These are phyloP conservation scores for Fusarium nisikadoi DNA, from an alignment of 2,329 filamentous ascomycete species.

Conservation along the genomic window DNA sequence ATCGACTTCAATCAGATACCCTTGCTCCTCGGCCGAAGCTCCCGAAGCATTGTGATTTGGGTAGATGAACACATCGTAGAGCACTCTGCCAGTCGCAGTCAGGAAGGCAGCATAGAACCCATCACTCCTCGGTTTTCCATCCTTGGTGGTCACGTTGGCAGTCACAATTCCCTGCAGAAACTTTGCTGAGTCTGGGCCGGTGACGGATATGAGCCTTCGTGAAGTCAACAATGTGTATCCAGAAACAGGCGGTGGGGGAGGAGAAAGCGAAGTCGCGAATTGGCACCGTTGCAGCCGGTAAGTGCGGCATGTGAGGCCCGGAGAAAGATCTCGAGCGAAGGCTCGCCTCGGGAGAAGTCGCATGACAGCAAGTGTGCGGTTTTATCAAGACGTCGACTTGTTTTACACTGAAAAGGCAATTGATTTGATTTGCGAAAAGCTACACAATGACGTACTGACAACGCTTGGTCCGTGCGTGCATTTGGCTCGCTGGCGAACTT, in stretches of 20 bases:
- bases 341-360: conserved; percentile 40
- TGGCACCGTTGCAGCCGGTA: conserved; percentile 48
- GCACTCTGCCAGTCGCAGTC: conserved; percentile 83
- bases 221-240: conserved; percentile 71
- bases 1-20: conserved; percentile 84
- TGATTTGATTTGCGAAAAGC: conserved; percentile 34
- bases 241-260: conserved; percentile 57
- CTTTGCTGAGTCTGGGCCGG: conserved; percentile 80
- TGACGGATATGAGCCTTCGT: conserved; percentile 81
- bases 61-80: conserved; percentile 93
- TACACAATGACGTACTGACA: conserved; percentile 39
- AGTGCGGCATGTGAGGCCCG: conserved; percentile 45
- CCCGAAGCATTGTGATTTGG: conserved; percentile 57
- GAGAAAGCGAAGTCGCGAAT: conserved; percentile 46
- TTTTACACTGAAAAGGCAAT: conserved; percentile 14
- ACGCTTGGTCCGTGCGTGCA: conserved; percentile 38
- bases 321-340: conserved; percentile 26
- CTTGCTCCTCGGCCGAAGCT: conserved; percentile 42
- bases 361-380: conserved; percentile 32
- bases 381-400: conserved; percentile 8
- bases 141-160: conserved; percentile 57
- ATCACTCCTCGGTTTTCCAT: conserved; percentile 51
- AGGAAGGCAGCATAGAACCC: conserved; percentile 87
- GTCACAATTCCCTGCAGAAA: conserved; percentile 93
- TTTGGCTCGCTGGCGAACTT: conserved; percentile 12